Evolutionary conservation across 2,329 filamentous ascomycete genomes (phyloP).

Genomic region (Cordyceps farinosa): DNA sequence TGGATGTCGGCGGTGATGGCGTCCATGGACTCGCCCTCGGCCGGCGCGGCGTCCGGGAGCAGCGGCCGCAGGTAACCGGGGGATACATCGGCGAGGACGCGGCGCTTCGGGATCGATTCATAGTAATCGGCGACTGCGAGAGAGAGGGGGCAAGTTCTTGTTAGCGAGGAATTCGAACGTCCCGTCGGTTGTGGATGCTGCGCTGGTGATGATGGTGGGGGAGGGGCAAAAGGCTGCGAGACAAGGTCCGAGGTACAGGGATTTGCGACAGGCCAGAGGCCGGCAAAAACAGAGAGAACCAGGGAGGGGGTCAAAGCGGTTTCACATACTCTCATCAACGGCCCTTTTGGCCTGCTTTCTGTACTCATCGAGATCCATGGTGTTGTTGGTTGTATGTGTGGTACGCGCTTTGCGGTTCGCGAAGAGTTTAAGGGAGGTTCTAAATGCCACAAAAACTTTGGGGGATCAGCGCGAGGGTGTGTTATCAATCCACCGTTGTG

Average conservation of each 20-base stretch:
- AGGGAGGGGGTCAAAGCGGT: neutral
- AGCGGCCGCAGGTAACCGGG: conserved; percentile 83
- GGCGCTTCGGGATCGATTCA: conserved; percentile 64
- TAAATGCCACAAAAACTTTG: neutral
- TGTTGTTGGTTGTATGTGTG: neutral
- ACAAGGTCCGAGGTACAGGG: neutral
- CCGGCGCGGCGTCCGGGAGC: conserved; percentile 64
- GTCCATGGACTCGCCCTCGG: conserved; percentile 68
- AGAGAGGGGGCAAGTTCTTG: neutral
- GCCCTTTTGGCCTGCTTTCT: conserved; percentile 70
- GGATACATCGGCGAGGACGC: conserved; percentile 72
- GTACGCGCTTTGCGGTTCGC: neutral
- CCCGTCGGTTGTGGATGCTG: neutral
- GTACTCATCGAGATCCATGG: conserved; percentile 81
- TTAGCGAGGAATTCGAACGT: neutral
- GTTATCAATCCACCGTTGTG: neutral
- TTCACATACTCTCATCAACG: conserved; percentile 72
- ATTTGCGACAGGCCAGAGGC: neutral
- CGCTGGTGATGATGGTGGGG: conserved; percentile 11
- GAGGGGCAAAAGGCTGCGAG: conserved; percentile 3
- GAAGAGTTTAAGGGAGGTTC: neutral
- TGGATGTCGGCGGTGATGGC: conserved; percentile 82
- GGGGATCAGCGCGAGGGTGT: neutral
- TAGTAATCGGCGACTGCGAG: conserved; percentile 76
- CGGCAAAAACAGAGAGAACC: conserved; percentile 6